A percentile compares a stretch with the other conserved stretches of the same genome.
Evolutionary conservation across 2,329 filamentous ascomycete genomes (phyloP).

Genomic region (Aspergillus uvarum): DNA sequence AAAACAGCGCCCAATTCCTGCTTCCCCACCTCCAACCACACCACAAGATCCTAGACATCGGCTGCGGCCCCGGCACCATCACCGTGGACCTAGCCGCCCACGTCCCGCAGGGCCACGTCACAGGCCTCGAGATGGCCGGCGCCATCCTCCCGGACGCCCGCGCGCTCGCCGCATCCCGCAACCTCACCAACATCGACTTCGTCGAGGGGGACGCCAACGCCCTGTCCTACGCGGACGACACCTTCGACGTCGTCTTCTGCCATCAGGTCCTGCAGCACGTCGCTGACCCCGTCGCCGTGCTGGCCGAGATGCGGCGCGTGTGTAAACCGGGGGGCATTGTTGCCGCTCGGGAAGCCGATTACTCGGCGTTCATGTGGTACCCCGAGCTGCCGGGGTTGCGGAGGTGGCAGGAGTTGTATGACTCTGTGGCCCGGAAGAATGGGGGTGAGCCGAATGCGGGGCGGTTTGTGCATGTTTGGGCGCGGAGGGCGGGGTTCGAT

Average conservation of each 20-base stretch:
- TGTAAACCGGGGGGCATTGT: not conserved
- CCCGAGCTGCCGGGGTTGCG: not conserved
- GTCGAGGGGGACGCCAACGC: not conserved
- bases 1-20: constrained; percentile 40
- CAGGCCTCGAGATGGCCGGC: constrained; percentile 31
- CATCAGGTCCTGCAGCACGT: not conserved
- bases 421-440: not conserved
- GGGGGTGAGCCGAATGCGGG: not conserved
- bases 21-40: constrained; percentile 34
- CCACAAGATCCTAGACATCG: constrained; percentile 42
- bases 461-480: not conserved
- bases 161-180: not conserved
- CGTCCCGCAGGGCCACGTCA: constrained; percentile 39
- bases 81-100: constrained; percentile 39
- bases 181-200: not conserved
- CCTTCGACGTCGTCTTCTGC: not conserved
- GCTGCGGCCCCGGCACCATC: constrained; percentile 46
- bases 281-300: not conserved
- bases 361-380: not conserved
- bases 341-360: not conserved
- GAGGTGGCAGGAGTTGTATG: not conserved
- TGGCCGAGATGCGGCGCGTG: constrained; percentile 1
- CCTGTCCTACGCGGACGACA: not conserved
- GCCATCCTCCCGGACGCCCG: not conserved
- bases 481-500: not conserved